phyloP scores from a whole-genome alignment of 805 yeast genomes.

The Brettanomyces nanus region DNA sequence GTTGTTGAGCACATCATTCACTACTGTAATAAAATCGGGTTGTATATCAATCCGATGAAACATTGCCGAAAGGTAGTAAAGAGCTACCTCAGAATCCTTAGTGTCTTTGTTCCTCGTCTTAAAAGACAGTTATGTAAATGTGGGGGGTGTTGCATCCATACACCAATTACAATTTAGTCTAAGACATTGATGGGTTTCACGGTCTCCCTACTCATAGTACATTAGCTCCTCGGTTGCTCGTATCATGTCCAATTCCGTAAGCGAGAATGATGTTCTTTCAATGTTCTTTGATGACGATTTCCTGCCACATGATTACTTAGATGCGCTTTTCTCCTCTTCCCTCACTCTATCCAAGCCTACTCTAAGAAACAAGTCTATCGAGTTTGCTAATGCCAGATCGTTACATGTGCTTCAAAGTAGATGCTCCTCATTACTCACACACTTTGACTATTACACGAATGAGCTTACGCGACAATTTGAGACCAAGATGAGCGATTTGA shows the following conservation, averaged over 20 bases:
- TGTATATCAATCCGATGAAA: constrained; percentile 10
- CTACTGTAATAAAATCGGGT: constrained; percentile 11
- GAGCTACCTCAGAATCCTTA: no score
- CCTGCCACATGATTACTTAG: constrained; percentile 56
- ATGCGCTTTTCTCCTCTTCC: constrained; percentile 45
- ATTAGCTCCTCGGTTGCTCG: no score
- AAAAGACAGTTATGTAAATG: no score
- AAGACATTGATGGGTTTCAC: no score
- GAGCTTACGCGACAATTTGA: constrained; percentile 50
- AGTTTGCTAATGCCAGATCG: constrained; percentile 25
- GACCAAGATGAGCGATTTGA: constrained; percentile 38
- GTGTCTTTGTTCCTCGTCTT: no score
- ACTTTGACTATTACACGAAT: constrained; percentile 54
- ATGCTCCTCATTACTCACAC: constrained; percentile 45
- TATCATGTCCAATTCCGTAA: no score
- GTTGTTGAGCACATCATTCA: constrained; percentile 9
- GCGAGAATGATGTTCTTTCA: constrained; percentile 25
- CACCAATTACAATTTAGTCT: no score
- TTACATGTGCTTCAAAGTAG: constrained; percentile 36
- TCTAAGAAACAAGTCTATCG: constrained; percentile 16
- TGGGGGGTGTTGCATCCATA: no score
- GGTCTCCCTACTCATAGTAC: no score
- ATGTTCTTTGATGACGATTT: constrained; percentile 67
- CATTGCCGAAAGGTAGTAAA: no score
- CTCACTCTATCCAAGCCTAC: constrained; percentile 13